Base-by-base conservation (phyloP, 371 early-diverging fungal genomes). In the Mortierella sp. region DNA sequence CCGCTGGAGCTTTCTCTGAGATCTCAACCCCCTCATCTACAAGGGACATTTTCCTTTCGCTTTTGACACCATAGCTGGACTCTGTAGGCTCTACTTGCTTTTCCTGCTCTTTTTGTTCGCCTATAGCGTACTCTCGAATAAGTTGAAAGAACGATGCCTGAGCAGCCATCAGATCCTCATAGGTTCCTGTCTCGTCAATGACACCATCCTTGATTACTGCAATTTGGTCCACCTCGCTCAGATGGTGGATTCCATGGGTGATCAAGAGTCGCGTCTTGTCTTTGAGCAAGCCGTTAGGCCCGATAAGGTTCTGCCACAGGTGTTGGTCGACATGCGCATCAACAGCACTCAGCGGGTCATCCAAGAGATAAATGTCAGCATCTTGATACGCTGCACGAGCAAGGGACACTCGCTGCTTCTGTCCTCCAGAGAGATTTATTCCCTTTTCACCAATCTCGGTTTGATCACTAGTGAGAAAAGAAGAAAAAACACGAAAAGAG, bases 251-350 rank as follows among this genome's bases (percentile, higher is more conserved):
- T 3, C 91, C 92, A 65, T 97, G 95, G 1, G 95, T 97, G 19
- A 96, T 94, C 42, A 97, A 80, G 9, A 97, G 64, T 24, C 96
- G 87, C 6, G 94, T 88, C 67, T 93, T 93, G 70, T 84, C 78
- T 49, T 85, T 86, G 50, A 96, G 82, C 11, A 95, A 60, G 27
- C 96, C 94, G 2, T 87, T 70, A 8, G 92, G 90, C 2, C 94
- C 92, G 61, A 96, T 82, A 24, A 92, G 89, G 34, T 91, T 61
- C 30, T 89, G 84, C 79, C 95, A 93, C 12, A 95, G 84, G 64
- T 86, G 84, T 15, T 85, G 82, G 24, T 94, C 95, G 4, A 97
- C 97, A 62, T 96, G 95, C 0, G 94, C 92, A 81, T 97, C 97
- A 0, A 97, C 94, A 9, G 96, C 96, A 64, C 89, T 85, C 43